Base-by-base conservation (phyloP, 805 yeast genomes). In the Candida sphagnicola region DNA sequence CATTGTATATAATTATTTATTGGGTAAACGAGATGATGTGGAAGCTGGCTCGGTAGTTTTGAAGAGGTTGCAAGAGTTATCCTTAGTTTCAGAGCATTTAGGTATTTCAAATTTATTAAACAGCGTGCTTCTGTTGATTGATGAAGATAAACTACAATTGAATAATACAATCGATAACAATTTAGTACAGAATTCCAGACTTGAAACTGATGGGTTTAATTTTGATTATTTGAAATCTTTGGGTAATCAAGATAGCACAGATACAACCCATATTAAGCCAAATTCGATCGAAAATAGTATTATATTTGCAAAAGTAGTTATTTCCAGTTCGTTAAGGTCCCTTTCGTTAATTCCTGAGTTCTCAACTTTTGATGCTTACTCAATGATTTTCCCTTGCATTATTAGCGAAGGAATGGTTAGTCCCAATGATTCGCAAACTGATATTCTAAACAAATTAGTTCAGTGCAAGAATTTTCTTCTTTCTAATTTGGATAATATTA, bases 401-500 rank as follows among this genome's bases (percentile, higher is more conserved):
- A 18, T 35, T 10, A 24, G 35, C 6, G 43, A 40, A 13, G 46
- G 46, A 4, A 8, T 15, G 10, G 13, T 30, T 2, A 32, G 31
- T 21, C 19, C 35, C 2, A 30, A 18, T 19, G 2, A n/a, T 12
- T 37, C 25, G 3, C 29, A 43, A 19, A n/a, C 43, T 10, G 38
- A 41, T 2, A 13, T 46, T 11, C 33, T 55, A 2, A 49, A 56
- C 21, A 32, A 39, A 18, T 48, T 56, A 23, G 24, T 51, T 8
- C 34, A 40, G 18, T 41, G 43, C 28, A 54, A 56, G 26, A 48
- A 50, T 15, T 16, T 35, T 12, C 35, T 54, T 28, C 18, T 42
- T 19, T 25, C 31, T 16, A 40, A 21, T 23, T 32, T 44, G 18
- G 26, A 28, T 13, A 37, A 35, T 14, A 31, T 44, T 15, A 18